These are phyloP conservation scores for Rhododendron molle DNA, from an alignment of 148 eudicot genomes.

Conservation along the genomic window DNA sequence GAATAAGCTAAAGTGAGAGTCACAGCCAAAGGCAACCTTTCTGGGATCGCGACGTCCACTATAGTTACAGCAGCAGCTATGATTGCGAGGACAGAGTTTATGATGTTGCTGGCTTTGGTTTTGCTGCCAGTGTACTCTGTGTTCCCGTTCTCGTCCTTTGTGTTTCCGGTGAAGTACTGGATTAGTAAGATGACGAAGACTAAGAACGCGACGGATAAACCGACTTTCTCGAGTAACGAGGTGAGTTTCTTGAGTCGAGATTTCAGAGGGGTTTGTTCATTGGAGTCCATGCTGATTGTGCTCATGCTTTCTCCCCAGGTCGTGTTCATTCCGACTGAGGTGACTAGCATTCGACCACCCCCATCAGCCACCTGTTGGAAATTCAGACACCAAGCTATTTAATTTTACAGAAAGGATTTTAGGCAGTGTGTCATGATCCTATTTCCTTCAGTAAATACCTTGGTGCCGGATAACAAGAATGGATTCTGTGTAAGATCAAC, in stretches of 20 bases:
- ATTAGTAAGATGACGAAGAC: neutral
- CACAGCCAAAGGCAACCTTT: too few relatives aligned
- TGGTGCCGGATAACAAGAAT: conserved; percentile 8
- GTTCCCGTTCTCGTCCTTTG: neutral
- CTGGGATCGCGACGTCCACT: too few relatives aligned
- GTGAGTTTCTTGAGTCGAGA: neutral
- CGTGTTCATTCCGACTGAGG: neutral
- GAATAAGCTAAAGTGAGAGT: too few relatives aligned
- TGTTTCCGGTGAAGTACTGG: neutral
- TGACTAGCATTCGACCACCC: neutral
- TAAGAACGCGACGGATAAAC: neutral
- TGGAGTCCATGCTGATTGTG: neutral
- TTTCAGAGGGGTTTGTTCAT: neutral
- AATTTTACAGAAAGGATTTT: too few relatives aligned
- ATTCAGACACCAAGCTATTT: neutral
- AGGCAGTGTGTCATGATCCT: too few relatives aligned
- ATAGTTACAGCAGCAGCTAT: neutral
- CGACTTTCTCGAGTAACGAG: neutral
- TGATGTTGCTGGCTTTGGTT: neutral
- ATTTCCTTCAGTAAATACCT: neutral
- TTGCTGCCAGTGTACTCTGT: neutral
- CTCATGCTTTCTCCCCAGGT: too few relatives aligned
- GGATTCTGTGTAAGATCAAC: neutral
- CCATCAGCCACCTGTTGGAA: neutral
- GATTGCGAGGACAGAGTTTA: neutral